Evolutionary conservation across 2,329 filamentous ascomycete genomes (phyloP), one percentile per base, ranked within the genome.

Genomic region (Aureobasidium leucospermi): DNA sequence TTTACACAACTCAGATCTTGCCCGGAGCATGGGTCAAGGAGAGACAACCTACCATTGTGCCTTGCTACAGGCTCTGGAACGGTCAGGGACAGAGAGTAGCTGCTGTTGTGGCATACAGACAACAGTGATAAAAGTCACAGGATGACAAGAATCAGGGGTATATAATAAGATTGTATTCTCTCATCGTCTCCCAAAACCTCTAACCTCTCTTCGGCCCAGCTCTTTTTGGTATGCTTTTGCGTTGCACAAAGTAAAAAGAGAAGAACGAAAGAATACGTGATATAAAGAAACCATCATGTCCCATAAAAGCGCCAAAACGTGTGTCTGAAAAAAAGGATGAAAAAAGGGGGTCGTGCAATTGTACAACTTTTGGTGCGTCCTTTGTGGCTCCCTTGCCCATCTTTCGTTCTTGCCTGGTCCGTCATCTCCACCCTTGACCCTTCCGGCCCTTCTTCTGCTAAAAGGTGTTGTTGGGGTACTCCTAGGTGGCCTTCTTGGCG

Each of bases 401-500:
- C 28, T 47, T 16, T 32, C 10, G 45, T 6, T 32, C 15, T 49
- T 38, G 47, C 32, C 32, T 38, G 47, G 11, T 6, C 15, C 31
- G 36, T 23, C 47, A 13, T 49, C 31, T 34, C 46, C 47, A 49
- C 32, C 10, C 31, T 10, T 28, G 32, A 23, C 23, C 23, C 23
- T 23, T 38, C 6, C 31, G 38, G 32, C 15, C 16, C 31, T 34
- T 23, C 23, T 23, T 23, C 23, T 23, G 23, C 23, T 23, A 23
- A 23, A 23, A 23, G 23, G 23, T 4, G 23, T 23, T 23, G 23
- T 23, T 23, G 23, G 23, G 23, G 23, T 23, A 23, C 23, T 23
- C 34, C 34, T 52, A 74, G 60, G 71, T 74, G 53, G 71, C 68
- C 73, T 81, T 81, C 76, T 93, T 94, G 66, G 89, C 89, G 76